Base-by-base conservation (phyloP, 495 filamentous ascomycete species). In the Penicillium crystallinum region DNA sequence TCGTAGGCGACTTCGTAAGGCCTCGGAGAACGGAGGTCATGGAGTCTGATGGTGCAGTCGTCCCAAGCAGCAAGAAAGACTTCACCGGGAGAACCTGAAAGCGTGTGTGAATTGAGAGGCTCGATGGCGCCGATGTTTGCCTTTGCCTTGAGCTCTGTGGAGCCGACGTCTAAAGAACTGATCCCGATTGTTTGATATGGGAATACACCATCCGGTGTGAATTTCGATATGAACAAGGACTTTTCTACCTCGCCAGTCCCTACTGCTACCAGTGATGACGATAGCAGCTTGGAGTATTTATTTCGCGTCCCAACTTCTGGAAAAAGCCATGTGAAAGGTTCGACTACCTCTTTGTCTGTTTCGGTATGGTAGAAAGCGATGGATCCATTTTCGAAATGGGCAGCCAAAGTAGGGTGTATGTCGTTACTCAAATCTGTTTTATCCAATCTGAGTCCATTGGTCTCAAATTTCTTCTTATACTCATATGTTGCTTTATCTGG, bases 11-110 rank as follows among this genome's bases (percentile, higher is more conserved):
- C 55, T 38, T 79, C 75, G 56, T 64, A 75, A 15, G 70, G 58
- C 4, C 62, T 58, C 11, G 73, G 63, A 1, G 82, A 80, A 31
- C 85, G 81, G 35, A 87, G 66, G 63, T 88, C 85, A 62, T 88
- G 83, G n/a, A 87, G 80, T 62, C 84, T 79, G 43, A 82, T 73
- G 18, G 71, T 66, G 11, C 81, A 77, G 61, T 85, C 81, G 40
- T 79, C 82, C 67, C 82, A 84, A 4, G 82, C 81, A 22, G 77
- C 76, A 4, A 88, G 69, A 41, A 87, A 86, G 1, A 80, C 60
- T 35, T 85, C 65, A 2, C 78, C 79, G 3, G 63, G 53, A 10
- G 56, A 56, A 22, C 57, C 43, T 56, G 63, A 25, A 38, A 63
- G 21, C 49, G 51, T 34, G 57, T 72, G 42, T 49, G 59, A 38